phyloP scores from a whole-genome alignment of 192 early-diverging fungal species.

The Diversispora epigaea region DNA sequence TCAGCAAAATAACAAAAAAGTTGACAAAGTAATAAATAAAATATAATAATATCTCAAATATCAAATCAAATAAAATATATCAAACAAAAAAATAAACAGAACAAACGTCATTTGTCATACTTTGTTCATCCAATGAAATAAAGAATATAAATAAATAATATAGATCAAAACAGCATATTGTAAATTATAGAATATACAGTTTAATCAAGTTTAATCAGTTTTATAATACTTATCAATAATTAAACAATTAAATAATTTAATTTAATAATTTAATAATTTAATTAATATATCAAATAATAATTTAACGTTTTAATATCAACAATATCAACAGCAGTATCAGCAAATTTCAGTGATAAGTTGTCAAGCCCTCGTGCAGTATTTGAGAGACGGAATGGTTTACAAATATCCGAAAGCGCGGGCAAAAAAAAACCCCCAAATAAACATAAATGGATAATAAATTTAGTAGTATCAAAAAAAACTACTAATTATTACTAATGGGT shows the following conservation, averaged over 20 bases:
- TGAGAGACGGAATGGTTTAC: background rate
- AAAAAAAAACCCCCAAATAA: background rate
- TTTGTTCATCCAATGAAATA: conserved; percentile 13
- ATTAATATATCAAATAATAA: too few species aligned
- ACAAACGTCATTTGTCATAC: conserved; percentile 12
- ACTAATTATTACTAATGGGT: too few species aligned
- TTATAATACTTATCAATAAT: too few species aligned
- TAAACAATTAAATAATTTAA: too few species aligned
- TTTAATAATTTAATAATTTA: too few species aligned
- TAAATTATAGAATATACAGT: background rate
- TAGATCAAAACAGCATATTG: background rate
- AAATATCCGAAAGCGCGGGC: background rate
- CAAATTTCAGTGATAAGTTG: background rate
- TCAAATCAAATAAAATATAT: background rate
- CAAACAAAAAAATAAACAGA: background rate
- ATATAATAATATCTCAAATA: background rate
- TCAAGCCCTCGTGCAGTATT: background rate
- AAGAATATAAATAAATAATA: too few species aligned
- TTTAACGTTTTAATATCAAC: background rate
- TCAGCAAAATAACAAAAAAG: too few species aligned
- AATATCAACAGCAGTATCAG: background rate
- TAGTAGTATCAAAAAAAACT: too few species aligned
- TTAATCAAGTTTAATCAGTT: too few species aligned
- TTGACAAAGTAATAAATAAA: background rate
- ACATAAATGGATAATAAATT: too few species aligned